Base-by-base conservation (phyloP, 2,329 filamentous ascomycete genomes). In the Biscogniauxia sp. region DNA sequence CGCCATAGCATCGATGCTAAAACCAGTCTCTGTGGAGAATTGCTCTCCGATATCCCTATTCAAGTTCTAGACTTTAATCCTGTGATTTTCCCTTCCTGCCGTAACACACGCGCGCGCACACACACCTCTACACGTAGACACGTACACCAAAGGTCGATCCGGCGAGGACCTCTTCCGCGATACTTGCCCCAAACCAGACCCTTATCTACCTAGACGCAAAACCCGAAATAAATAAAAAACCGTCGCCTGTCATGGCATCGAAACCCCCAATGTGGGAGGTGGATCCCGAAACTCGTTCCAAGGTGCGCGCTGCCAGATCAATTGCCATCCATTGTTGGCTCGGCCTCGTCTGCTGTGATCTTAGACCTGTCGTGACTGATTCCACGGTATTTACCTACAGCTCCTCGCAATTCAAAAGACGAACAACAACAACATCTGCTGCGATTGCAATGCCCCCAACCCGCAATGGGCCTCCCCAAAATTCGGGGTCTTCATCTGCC, bases 401-500 rank as follows among this genome's bases (percentile, higher is more conserved):
- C 88, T 99, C 74, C 87, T 93, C 66, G 87, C 92, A 64, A 92
- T 98, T 69, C 93, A 97, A 76, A 96, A 96, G 77, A 89, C 89
- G 69, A 89, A 92, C 69, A 88, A 89, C 69, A 99, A 99, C 78
- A 92, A 91, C 74, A 80, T 86, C 70, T 99, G 95, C 81, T 94
- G 93, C 80, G 95, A 99, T 80, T 99, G 95, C 82, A 88, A 88
- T 74, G 94, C 95, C 52, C 94, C 95, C 20, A 96, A 92, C 70
- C 95, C 95, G 64, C 95, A 99, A 89, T 99, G 95, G 95, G 94
- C 95, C 69, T 84, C 93, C 45, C 95, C 95, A 66, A 99, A 99
- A 78, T 96, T 99, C 75, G 94, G 94, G 73, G 92, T 97, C 76
- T 99, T 99, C 81, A 97, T 99, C 83, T 99, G 95, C 78, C 88